phyloP scores from a whole-genome alignment of 495 filamentous ascomycete species.

The Penicillium flavigenum region DNA sequence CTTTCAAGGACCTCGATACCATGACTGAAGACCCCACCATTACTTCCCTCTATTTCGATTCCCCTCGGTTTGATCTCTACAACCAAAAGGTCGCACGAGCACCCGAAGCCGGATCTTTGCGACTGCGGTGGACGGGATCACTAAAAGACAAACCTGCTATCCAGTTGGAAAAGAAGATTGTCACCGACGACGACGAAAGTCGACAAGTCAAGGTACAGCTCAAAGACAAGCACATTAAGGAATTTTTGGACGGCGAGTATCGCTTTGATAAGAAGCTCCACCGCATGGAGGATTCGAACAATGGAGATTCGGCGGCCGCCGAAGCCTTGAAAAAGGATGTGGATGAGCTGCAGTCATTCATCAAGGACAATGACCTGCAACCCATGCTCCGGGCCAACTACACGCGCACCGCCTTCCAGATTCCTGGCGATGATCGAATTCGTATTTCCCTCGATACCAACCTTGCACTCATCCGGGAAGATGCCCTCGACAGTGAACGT shows the following conservation, averaged over 20 bases:
- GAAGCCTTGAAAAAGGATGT: slow-evolving; percentile 65
- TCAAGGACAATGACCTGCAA: slow-evolving; percentile 72
- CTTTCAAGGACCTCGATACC: slow-evolving; percentile 73
- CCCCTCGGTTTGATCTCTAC: slow-evolving; percentile 78
- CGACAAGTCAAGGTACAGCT: slow-evolving; percentile 75
- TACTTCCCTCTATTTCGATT: slow-evolving; percentile 96
- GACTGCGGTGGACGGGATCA: slow-evolving; percentile 90
- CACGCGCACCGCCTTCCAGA: slow-evolving; percentile 92
- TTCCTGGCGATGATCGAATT: slow-evolving; percentile 86
- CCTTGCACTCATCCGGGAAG: slow-evolving; percentile 89
- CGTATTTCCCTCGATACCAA: slow-evolving; percentile 91
- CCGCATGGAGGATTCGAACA: slow-evolving; percentile 70
- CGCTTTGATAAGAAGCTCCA: slow-evolving; percentile 86
- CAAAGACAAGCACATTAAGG: slow-evolving; percentile 91
- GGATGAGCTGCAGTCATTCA: slow-evolving; percentile 74
- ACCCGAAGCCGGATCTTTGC: slow-evolving; percentile 75
- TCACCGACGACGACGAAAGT: slow-evolving; percentile 70
- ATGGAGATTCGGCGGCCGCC: slow-evolving; percentile 59
- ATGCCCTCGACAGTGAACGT: slow-evolving; percentile 75
- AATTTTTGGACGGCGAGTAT: slow-evolving; percentile 84
- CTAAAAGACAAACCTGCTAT: slow-evolving; percentile 75
- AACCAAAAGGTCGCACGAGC: slow-evolving; percentile 75
- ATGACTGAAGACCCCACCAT: slow-evolving; percentile 81
- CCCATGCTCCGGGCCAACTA: slow-evolving; percentile 91
- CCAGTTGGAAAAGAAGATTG: slow-evolving; percentile 82